Conservation (phyloP, 1,284 basidiomycete genomes). For the Phellinidium pouzarii region DNA sequence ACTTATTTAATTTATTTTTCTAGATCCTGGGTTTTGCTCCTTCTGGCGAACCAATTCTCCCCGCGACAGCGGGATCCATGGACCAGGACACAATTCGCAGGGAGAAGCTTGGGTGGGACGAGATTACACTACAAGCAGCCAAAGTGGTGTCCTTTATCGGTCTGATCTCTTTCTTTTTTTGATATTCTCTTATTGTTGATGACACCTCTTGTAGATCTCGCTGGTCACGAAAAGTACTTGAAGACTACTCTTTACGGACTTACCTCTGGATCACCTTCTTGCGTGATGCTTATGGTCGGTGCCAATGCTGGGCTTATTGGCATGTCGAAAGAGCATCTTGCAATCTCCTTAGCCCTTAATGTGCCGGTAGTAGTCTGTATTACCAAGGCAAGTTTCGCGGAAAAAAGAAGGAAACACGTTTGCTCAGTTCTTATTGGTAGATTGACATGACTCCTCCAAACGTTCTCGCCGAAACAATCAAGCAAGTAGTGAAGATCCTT, state of each 20-base stretch:
- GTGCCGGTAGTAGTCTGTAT: constrained; percentile 93
- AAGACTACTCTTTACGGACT: constrained; percentile 95
- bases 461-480: constrained; percentile 83
- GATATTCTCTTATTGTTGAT: constrained; percentile 1
- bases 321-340: constrained; percentile 97
- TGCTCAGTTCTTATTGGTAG: too few species aligned
- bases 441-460: constrained; percentile 97
- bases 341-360: constrained; percentile 88
- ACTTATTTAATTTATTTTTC: constrained; percentile 1
- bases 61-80: constrained; percentile 41
- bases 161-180: constrained; percentile 26
- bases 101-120: constrained; percentile 92
- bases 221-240: constrained; percentile 84
- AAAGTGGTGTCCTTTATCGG: constrained; percentile 96
- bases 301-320: constrained; percentile 95
- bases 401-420: too few species aligned
- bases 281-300: constrained; percentile 93
- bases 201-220: constrained; percentile 54
- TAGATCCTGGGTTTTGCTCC: constrained; percentile 84
- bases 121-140: constrained; percentile 85
- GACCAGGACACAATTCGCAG: constrained; percentile 61
- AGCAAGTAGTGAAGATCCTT: constrained; percentile 90
- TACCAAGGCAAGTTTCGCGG: constrained; percentile 73
- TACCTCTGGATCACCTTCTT: constrained; percentile 91
- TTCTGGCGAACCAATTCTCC: constrained; percentile 70